Base-by-base conservation (phyloP, 768 basidiomycete genomes). In the Suillus tomentosus region DNA sequence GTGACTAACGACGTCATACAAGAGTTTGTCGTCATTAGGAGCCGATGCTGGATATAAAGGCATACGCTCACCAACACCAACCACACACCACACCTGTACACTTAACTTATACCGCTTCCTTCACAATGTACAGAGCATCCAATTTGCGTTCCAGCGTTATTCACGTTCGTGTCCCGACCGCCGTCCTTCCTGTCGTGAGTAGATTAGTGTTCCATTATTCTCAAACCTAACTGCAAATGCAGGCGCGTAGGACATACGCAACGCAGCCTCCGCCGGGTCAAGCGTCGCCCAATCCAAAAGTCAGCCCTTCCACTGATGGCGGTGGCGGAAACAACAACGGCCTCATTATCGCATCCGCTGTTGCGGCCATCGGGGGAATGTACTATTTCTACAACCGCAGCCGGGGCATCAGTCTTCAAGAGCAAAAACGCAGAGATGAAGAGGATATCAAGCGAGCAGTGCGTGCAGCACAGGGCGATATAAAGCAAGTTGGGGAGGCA, bases 311-410 rank as follows among this genome's bases (percentile, higher is more conserved):
- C 9, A 60, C 5, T 22, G 60, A 22, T 61, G 61, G 51, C 58
- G 68, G 31, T 31, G 31, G 70, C 27, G 67, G 71, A 36, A 19
- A 39, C 60, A 72, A 62, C 66, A 76, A 72, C 59, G 68, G 69
- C 19, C 45, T 75, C 50, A 71, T 79, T 60, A 37, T 72, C 45
- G 70, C 78, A 48, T 69, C 76, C 19, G 74, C 75, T 14, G 64
- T 71, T 40, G 78, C 71, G 8, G 77, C 74, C 2, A 70, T 77
- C 56, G 80, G 74, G 3, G 79, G 72, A 14, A 65, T 76, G 43
- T 80, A 79, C 67, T 76, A 77, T 61, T 81, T 78, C 67, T 79
- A 77, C 70, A 67, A 70, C n/a, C 70, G 66, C 55, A 71, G 65
- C 27, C 63, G 66, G 40, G 69, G 65, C 1, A 61, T 71, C 39